phyloP scores from a whole-genome alignment of 345 rosid genomes.

The Durio zibethinus region DNA sequence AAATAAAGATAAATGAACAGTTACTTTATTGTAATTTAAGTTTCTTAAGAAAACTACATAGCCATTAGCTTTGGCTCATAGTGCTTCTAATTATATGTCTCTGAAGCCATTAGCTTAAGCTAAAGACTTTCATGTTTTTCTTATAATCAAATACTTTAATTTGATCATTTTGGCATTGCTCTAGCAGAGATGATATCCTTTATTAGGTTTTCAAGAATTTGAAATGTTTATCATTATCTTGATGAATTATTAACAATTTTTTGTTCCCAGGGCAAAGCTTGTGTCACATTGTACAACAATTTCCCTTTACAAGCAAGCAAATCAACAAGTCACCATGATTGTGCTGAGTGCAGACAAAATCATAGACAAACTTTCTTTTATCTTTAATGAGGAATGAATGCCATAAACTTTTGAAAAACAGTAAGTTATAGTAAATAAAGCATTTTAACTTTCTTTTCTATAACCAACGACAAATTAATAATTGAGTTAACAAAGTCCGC shows the following conservation, averaged over 20 bases:
- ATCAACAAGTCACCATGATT: neutral
- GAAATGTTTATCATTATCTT: neutral
- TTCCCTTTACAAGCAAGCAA: too few relatives aligned
- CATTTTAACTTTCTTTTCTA: neutral
- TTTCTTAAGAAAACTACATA: neutral
- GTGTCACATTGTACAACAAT: neutral
- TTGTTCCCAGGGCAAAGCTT: neutral
- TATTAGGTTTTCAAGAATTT: neutral
- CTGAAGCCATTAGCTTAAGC: neutral
- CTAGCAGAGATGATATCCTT: neutral
- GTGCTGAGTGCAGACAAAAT: slow-evolving; percentile 1
- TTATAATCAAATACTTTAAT: neutral
- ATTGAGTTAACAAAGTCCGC: neutral
- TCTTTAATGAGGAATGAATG: neutral
- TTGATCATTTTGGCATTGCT: neutral
- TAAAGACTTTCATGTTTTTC: neutral
- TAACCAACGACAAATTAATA: neutral
- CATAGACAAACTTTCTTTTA: neutral
- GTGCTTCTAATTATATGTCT: slow-evolving; percentile 1
- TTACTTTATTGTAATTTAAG: neutral
- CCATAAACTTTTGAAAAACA: neutral
- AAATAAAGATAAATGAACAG: neutral
- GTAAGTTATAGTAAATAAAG: neutral
- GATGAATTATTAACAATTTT: neutral
- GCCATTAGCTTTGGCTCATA: neutral